These are phyloP conservation scores for Wallacemonas rigidus DNA, from an alignment of 208 protist genomes.

Conservation along the genomic window DNA sequence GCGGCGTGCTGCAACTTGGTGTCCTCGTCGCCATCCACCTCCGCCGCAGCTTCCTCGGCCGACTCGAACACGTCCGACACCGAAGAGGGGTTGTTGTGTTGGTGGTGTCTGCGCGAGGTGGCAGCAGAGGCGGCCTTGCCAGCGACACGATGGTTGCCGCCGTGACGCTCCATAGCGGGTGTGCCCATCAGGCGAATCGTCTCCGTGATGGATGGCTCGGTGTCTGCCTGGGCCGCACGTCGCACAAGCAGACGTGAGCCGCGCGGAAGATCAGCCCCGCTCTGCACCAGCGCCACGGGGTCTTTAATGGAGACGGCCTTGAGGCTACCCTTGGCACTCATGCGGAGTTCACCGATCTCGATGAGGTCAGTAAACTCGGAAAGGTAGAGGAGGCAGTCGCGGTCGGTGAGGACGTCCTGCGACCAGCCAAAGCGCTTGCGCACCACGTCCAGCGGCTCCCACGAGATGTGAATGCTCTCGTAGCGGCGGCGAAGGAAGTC, in stretches of 20 bases:
- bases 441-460: conserved; percentile 86
- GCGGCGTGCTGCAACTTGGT: conserved; percentile 63
- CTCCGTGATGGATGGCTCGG: conserved; percentile 89
- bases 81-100: conserved; percentile 38
- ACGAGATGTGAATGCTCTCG: conserved; percentile 90
- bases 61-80: conserved; percentile 51
- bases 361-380: conserved; percentile 75
- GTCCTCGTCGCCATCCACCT: conserved; percentile 72
- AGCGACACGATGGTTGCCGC: conserved; percentile 28
- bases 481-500: conserved; percentile 91
- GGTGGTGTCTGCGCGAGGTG: conserved; percentile 24
- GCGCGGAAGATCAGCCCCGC: conserved; percentile 35
- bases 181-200: conserved; percentile 84
- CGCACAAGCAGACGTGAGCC: conserved; percentile 77
- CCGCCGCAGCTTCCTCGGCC: conserved; percentile 52
- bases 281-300: conserved; percentile 42
- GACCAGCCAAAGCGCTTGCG: conserved; percentile 82
- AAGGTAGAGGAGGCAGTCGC: conserved; percentile 86
- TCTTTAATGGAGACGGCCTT: conserved; percentile 69
- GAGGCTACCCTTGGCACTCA: conserved; percentile 38
- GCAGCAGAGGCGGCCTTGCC: conserved; percentile 9
- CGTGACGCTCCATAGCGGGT: conserved; percentile 43
- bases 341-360: conserved; percentile 78
- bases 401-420: conserved; percentile 63
- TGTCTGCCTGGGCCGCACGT: conserved; percentile 48